phyloP scores from a whole-genome alignment of 306 rosid species.

The Vigna radiata region DNA sequence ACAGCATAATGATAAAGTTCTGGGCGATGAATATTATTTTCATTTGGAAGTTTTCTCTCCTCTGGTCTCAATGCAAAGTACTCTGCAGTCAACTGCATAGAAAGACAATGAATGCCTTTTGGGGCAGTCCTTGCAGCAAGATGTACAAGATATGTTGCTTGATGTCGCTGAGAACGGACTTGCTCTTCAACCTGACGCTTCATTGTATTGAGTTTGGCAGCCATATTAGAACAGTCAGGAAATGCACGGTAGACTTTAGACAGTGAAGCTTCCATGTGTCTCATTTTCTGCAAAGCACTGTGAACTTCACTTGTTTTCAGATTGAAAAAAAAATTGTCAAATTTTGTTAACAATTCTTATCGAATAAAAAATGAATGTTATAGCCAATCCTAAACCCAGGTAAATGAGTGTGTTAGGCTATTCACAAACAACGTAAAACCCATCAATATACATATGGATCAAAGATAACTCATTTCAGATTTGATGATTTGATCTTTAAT shows the following conservation, averaged over 20 bases:
- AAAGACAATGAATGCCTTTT: constrained; percentile 47
- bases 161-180: constrained; percentile 40
- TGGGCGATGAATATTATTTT: constrained; percentile 37
- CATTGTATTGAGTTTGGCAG: constrained; percentile 40
- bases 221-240: constrained; percentile 43
- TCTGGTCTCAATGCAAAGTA: constrained; percentile 41
- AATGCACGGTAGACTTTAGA: constrained; percentile 37
- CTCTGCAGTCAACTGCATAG: constrained; percentile 46
- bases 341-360: neutral
- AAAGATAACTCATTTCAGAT: no score
- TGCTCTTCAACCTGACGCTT: constrained; percentile 42
- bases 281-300: constrained; percentile 49
- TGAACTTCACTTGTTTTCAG: constrained; percentile 37
- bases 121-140: constrained; percentile 45
- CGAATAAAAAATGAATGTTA: neutral
- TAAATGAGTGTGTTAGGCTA: no score
- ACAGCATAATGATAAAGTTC: constrained; percentile 46
- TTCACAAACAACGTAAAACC: no score
- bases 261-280: constrained; percentile 45
- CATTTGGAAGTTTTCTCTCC: constrained; percentile 46
- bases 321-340: constrained; percentile 35
- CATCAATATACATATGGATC: no score
- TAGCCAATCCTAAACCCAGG: no score
- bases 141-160: constrained; percentile 45
- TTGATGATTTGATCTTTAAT: no score